Conservation (phyloP, 176 grass and related monocot genomes). For the Thalia dealbata region DNA sequence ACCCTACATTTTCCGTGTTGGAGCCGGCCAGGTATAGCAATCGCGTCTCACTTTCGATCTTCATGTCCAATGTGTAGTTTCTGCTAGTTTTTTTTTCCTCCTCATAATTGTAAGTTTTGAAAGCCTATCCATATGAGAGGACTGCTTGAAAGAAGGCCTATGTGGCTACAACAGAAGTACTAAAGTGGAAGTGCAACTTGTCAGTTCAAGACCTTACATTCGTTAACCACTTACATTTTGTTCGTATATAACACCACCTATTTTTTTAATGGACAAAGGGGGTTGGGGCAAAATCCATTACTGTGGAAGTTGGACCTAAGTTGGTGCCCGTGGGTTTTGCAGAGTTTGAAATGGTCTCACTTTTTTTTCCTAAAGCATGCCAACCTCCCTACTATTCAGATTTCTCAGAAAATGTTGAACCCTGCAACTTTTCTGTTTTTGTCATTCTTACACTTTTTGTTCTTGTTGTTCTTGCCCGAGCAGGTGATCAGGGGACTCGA, state of each 20-base stretch:
- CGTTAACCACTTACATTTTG: no score
- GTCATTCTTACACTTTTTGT: background rate
- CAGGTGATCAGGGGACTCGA: slow-evolving; percentile 92
- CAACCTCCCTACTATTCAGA: background rate
- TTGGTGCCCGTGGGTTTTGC: no score
- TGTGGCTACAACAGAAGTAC: no score
- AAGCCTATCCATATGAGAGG: no score
- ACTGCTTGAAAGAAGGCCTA: no score
- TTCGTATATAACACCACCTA: background rate
- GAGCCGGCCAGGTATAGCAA: slow-evolving; percentile 50
- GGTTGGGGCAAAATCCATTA: no score
- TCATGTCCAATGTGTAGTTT: no score
- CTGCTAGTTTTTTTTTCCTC: no score
- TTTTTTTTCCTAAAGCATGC: background rate
- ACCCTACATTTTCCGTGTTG: slow-evolving; percentile 29
- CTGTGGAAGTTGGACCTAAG: no score
- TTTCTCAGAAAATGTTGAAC: background rate
- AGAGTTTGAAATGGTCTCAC: background rate
- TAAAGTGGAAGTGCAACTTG: no score
- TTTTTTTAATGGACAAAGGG: background rate
- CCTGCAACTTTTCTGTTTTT: background rate
- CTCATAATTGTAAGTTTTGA: no score
- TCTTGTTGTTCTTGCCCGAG: background rate
- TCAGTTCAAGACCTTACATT: no score
- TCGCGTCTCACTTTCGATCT: background rate